These are phyloP conservation scores for Mycena indigotica DNA, from an alignment of 768 basidiomycete species.

Conservation along the genomic window DNA sequence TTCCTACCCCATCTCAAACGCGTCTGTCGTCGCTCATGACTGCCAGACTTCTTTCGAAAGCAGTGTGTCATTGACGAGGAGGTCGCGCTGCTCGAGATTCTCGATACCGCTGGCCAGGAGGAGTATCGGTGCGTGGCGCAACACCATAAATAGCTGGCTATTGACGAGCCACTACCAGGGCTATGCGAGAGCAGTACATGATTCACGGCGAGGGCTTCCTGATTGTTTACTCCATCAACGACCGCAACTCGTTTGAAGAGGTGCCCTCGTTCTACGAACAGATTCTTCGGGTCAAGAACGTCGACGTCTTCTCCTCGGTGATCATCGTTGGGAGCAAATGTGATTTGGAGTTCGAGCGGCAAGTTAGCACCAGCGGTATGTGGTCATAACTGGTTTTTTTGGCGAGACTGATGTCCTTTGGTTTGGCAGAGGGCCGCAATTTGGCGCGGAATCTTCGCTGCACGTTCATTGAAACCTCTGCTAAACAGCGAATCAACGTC, in stretches of 20 bases:
- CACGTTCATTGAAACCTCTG: constrained; percentile 95
- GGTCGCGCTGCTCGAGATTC: constrained; percentile 93
- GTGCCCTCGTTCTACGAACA: constrained; percentile 95
- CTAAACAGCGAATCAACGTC: constrained; percentile 94
- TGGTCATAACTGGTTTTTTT: constrained; percentile 4
- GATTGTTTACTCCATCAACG: constrained; percentile 96
- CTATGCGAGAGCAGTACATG: constrained; percentile 99
- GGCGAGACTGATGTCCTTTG: not conserved
- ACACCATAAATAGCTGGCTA: not conserved
- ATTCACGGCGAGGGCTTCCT: constrained; percentile 97
- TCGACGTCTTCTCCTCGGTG: constrained; percentile 85
- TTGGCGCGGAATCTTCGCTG: constrained; percentile 93
- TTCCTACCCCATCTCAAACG: constrained; percentile 14
- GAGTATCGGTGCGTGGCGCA: constrained; percentile 82
- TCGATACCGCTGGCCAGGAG: constrained; percentile 97
- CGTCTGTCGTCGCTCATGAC: not conserved
- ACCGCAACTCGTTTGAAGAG: constrained; percentile 95
- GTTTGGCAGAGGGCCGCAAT: constrained; percentile 86
- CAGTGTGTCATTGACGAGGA: constrained; percentile 97
- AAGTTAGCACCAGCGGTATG: constrained; percentile 91
- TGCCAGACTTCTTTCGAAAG: constrained; percentile 92
- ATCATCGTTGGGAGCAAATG: constrained; percentile 97
- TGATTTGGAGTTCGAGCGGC: constrained; percentile 93
- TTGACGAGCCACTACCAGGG: constrained; percentile 46
- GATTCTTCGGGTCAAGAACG: constrained; percentile 95